Conservation (phyloP, 129 eudicot species). For the Ambrosia artemisiifolia region DNA sequence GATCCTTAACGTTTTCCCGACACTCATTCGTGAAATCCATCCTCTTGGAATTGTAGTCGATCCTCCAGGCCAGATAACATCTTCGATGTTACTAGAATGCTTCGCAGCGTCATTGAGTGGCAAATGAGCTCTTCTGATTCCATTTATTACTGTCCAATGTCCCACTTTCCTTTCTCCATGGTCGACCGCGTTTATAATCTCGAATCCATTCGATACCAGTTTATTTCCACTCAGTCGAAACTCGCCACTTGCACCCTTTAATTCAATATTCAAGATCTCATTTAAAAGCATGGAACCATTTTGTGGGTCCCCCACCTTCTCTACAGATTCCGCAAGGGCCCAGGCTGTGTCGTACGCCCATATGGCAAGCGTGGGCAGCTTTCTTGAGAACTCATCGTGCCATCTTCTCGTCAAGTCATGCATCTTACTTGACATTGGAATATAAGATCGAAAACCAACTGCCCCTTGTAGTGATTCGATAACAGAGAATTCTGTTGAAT, state of each 20-base stretch:
- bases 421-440: constrained; percentile 30
- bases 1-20: constrained; percentile 13
- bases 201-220: constrained; percentile 12
- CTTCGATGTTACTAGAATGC: background rate
- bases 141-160: constrained; percentile 37
- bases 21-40: background rate
- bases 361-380: constrained; percentile 6
- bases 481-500: constrained; percentile 13
- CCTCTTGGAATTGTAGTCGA: background rate
- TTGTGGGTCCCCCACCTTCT: constrained; percentile 13
- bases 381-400: background rate
- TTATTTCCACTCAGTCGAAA: constrained; percentile 25
- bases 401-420: background rate
- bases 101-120: background rate
- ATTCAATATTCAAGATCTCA: constrained; percentile 2
- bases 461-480: constrained; percentile 39
- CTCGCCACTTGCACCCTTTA: constrained; percentile 42
- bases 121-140: constrained; percentile 19
- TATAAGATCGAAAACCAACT: constrained; percentile 34
- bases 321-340: constrained; percentile 30
- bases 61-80: constrained; percentile 10
- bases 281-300: constrained; percentile 19
- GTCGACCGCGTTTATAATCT: constrained; percentile 35
- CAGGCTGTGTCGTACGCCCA: constrained; percentile 32
- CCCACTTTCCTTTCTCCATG: constrained; percentile 37